Evolutionary conservation across 106 monocot genomes (phyloP).

Genomic region (Vanilla planifolia): DNA sequence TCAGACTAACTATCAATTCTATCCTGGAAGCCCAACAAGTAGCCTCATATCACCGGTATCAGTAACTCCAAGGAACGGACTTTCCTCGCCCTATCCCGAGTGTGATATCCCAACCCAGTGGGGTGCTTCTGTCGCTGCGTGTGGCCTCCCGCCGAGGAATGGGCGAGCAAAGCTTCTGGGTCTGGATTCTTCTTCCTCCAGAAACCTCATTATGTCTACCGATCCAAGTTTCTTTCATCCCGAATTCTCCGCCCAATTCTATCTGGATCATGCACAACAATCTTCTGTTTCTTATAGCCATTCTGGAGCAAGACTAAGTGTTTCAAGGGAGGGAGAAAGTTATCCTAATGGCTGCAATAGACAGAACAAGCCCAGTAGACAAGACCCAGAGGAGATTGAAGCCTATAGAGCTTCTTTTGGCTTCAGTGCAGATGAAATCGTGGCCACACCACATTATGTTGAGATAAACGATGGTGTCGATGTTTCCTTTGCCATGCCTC

Average conservation of each 20-base stretch:
- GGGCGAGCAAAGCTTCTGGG: slow-evolving; percentile 54
- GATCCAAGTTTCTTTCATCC: slow-evolving; percentile 61
- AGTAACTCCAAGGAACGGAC: slow-evolving; percentile 71
- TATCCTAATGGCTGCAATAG: slow-evolving; percentile 28
- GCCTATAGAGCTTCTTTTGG: slow-evolving; percentile 98
- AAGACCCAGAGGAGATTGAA: slow-evolving; percentile 85
- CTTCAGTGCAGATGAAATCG: slow-evolving; percentile 90
- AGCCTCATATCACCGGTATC: slow-evolving; percentile 95
- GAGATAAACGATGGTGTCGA: slow-evolving; percentile 61
- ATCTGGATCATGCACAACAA: slow-evolving; percentile 60
- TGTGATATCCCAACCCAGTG: slow-evolving; percentile 38
- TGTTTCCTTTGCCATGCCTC: slow-evolving; percentile 79
- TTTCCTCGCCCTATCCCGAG: slow-evolving; percentile 80
- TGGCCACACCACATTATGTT: slow-evolving; percentile 55
- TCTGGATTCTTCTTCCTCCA: slow-evolving; percentile 32
- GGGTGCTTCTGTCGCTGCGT: slow-evolving; percentile 42
- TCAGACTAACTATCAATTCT: slow-evolving; percentile 75
- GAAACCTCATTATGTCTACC: slow-evolving; percentile 39
- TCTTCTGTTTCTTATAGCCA: slow-evolving; percentile 17
- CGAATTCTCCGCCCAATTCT: slow-evolving; percentile 71
- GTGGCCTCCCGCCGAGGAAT: slow-evolving; percentile 37
- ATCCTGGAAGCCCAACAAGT: slow-evolving; percentile 86
- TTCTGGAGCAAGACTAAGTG: slow-evolving; percentile 32
- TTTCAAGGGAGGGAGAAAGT: slow-evolving; percentile 33
- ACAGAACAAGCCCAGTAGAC: slow-evolving; percentile 49